These are phyloP conservation scores for Agrocybe praecox DNA, from an alignment of 768 basidiomycete species.

Conservation along the genomic window DNA sequence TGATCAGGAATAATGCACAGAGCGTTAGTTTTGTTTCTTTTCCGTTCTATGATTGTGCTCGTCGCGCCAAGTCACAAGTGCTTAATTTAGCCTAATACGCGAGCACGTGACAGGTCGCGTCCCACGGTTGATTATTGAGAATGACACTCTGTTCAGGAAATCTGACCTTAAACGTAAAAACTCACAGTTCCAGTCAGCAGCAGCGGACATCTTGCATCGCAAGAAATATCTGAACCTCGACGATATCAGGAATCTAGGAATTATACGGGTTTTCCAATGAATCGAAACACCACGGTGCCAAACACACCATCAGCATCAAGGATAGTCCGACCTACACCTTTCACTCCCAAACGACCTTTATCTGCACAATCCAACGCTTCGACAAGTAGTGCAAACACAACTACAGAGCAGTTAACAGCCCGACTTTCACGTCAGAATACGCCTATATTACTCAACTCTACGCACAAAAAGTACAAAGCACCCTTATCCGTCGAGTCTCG, in stretches of 20 bases:
- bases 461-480: constrained; percentile 70
- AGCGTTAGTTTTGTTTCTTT: too few species aligned
- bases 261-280: too few species aligned
- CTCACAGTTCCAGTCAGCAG: not conserved
- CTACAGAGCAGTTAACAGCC: constrained; percentile 14
- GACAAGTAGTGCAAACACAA: constrained; percentile 16
- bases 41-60: too few species aligned
- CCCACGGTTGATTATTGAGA: constrained; percentile 15
- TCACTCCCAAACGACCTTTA: constrained; percentile 58
- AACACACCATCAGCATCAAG: constrained; percentile 36
- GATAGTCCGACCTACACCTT: constrained; percentile 42
- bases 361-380: constrained; percentile 26
- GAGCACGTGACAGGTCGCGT: constrained; percentile 13
- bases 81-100: not conserved
- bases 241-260: too few species aligned
- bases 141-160: constrained; percentile 12
- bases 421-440: constrained; percentile 23
- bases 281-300: constrained; percentile 20
- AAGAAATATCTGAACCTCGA: too few species aligned
- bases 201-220: not conserved
- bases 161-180: constrained; percentile 2
- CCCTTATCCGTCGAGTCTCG: constrained; percentile 50
- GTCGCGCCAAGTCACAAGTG: too few species aligned
- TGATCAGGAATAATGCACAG: too few species aligned
- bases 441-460: constrained; percentile 23